phyloP scores from a whole-genome alignment of 805 yeast genomes.

The Kluyveromyces lactis region DNA sequence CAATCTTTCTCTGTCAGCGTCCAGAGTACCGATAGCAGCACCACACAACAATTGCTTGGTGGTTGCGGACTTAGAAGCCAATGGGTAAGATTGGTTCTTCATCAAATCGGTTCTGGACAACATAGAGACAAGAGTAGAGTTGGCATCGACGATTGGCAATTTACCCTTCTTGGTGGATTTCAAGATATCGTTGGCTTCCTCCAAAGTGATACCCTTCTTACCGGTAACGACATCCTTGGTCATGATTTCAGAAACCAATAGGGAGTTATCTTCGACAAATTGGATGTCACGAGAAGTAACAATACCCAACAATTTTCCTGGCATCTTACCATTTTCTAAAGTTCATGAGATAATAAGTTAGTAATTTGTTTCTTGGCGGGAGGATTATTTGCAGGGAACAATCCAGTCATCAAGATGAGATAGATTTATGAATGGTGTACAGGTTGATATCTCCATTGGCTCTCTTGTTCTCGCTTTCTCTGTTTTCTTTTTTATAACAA shows the following conservation, averaged over 20 bases:
- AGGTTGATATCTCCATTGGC: too few relatives aligned
- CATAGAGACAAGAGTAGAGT: constrained; percentile 74
- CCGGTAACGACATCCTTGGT: constrained; percentile 83
- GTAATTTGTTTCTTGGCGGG: constrained; percentile 8
- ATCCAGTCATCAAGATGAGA: too few relatives aligned
- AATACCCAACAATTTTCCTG: constrained; percentile 89
- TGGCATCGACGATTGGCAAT: constrained; percentile 79
- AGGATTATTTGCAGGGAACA: too few relatives aligned
- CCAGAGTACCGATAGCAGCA: constrained; percentile 96
- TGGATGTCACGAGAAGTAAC: constrained; percentile 96
- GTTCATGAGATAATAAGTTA: neutral
- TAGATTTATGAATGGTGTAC: too few relatives aligned
- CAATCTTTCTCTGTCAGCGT: constrained; percentile 81
- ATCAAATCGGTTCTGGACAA: constrained; percentile 94
- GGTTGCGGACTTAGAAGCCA: constrained; percentile 85
- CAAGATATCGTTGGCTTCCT: constrained; percentile 84
- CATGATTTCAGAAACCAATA: constrained; percentile 73
- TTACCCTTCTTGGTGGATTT: constrained; percentile 95
- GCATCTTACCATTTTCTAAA: constrained; percentile 73
- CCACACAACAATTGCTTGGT: constrained; percentile 97
- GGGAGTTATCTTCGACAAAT: constrained; percentile 68
- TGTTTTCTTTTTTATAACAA: neutral
- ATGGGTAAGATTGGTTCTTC: constrained; percentile 89
- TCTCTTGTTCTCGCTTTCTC: too few relatives aligned
- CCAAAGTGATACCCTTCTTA: constrained; percentile 66